Evolutionary conservation across 75 land plant species (phyloP).

Genomic region (Cupressus sempervirens): DNA sequence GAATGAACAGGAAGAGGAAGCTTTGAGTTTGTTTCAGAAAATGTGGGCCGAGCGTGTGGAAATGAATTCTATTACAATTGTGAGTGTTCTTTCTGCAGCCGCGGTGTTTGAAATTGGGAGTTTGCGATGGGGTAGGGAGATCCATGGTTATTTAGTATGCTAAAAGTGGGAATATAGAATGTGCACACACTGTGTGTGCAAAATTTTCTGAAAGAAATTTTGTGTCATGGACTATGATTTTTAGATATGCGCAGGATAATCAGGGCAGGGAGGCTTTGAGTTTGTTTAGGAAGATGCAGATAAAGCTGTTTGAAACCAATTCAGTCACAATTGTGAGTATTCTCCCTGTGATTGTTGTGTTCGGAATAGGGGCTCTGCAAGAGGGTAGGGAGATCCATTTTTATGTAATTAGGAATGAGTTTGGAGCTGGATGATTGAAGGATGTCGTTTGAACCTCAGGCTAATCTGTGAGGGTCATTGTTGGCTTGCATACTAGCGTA

Average conservation of each 20-base stretch:
- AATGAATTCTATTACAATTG: background rate
- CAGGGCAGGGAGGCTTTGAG: too few relatives aligned
- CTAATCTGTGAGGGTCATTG: too few relatives aligned
- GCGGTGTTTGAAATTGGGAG: background rate
- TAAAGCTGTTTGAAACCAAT: too few relatives aligned
- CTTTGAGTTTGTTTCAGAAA: background rate
- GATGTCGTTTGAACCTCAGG: too few relatives aligned
- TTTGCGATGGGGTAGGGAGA: background rate
- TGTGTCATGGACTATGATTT: conserved; percentile 16
- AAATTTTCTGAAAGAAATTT: conserved; percentile 9
- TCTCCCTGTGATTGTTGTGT: too few relatives aligned
- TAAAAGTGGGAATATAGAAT: background rate
- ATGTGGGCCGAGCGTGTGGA: conserved; percentile 10
- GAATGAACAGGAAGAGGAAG: background rate
- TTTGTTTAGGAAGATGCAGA: too few relatives aligned
- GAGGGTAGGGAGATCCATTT: conserved; percentile 50
- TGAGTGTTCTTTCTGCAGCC: conserved; percentile 10
- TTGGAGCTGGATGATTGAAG: too few relatives aligned
- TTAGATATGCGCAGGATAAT: background rate
- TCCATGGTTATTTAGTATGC: conserved; percentile 9
- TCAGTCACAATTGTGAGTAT: too few relatives aligned
- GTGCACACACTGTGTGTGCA: conserved; percentile 10
- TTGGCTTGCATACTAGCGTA: too few relatives aligned
- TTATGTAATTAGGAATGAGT: conserved; percentile 19
- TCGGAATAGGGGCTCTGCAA: conserved; percentile 18